These are phyloP conservation scores for Fibroporia radiculosa DNA, from an alignment of 768 basidiomycete genomes.

Conservation along the genomic window DNA sequence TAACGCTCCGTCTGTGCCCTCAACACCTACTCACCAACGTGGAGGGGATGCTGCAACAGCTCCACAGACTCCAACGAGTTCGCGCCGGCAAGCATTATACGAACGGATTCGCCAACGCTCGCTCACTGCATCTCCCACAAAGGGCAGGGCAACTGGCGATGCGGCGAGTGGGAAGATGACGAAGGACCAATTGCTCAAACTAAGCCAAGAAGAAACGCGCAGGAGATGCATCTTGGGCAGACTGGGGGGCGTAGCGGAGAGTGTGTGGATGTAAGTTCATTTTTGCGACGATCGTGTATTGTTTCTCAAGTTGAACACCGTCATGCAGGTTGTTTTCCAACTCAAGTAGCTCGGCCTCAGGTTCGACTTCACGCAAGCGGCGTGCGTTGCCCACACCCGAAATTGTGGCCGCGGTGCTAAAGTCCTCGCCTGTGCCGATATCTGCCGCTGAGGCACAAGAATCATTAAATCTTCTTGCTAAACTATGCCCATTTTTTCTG, in stretches of 20 bases:
- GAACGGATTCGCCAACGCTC: conserved; percentile 75
- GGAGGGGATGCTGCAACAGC: conserved; percentile 47
- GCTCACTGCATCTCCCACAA: conserved; percentile 58
- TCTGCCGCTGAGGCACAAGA: conserved; percentile 73
- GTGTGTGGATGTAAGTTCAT: conserved; percentile 66
- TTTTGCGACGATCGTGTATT: not conserved
- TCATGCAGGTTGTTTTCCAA: conserved; percentile 62
- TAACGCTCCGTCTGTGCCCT: conserved; percentile 37
- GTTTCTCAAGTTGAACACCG: not conserved
- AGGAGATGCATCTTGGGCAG: conserved; percentile 72
- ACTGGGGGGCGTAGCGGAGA: conserved; percentile 75
- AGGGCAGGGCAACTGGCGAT: conserved; percentile 31
- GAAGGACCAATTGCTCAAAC: conserved; percentile 59
- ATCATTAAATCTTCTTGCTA: conserved; percentile 56
- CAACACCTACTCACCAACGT: conserved; percentile 60
- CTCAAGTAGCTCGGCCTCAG: conserved; percentile 38
- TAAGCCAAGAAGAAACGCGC: conserved; percentile 73
- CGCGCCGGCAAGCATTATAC: conserved; percentile 72
- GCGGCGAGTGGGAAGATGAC: conserved; percentile 42
- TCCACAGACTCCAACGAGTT: conserved; percentile 63
- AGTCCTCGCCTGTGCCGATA: conserved; percentile 76
- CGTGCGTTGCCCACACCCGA: conserved; percentile 62
- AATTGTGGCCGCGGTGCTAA: conserved; percentile 60
- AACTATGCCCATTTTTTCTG: conserved; percentile 77
- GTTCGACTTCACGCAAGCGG: conserved; percentile 58